Base-by-base conservation (phyloP, 2,329 filamentous ascomycete genomes). In the Pseudopyrenochaeta lycopersici region DNA sequence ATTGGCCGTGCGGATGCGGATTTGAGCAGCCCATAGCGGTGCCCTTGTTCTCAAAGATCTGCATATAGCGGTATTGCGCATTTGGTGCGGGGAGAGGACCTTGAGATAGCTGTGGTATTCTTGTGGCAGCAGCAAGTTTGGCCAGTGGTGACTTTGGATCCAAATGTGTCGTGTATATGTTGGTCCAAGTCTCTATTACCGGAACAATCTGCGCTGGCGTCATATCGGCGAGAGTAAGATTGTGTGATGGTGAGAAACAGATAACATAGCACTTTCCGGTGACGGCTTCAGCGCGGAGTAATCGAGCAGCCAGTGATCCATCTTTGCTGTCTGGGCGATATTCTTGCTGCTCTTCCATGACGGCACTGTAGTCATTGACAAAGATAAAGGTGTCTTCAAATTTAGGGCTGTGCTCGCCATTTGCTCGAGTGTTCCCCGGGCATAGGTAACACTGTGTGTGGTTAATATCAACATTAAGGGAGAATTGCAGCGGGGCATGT, bases 31-130 rank as follows among this genome's bases (percentile, higher is more conserved):
- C 95, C 95, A 99, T 99, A 10, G 94, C 92, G 1, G 90, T 88
- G 46, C 95, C 95, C 79, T 99, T 99, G 82, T 99, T 99, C 80
- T 99, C 95, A 60, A 99, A 99, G 61, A 99, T 98, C 74, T 99
- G 95, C 93, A 99, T 97, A 79, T 96, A 98, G 48, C 90, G 87
- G 68, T 96, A 92, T 77, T 96, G 91, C 47, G 90, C 85, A 46
- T 83, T 86, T 4, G 92, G 89, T 23, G 79, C 77, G 7, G 78
- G 72, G 9, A 75, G 58, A 43, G 78, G 74, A 11, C 80, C 76
- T 9, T 80, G 76, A 18, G 78, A 77, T 32, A 79, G 73, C 7
- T 82, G 79, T 6, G 81, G 76, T 32, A 84, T 67, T 6, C 79
- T 78, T 7, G 78, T 81, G 4, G 79, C 74, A 14, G 82, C 79